phyloP scores from a whole-genome alignment of 2,329 filamentous ascomycete genomes.

The Chrysosporium keratinophilum region DNA sequence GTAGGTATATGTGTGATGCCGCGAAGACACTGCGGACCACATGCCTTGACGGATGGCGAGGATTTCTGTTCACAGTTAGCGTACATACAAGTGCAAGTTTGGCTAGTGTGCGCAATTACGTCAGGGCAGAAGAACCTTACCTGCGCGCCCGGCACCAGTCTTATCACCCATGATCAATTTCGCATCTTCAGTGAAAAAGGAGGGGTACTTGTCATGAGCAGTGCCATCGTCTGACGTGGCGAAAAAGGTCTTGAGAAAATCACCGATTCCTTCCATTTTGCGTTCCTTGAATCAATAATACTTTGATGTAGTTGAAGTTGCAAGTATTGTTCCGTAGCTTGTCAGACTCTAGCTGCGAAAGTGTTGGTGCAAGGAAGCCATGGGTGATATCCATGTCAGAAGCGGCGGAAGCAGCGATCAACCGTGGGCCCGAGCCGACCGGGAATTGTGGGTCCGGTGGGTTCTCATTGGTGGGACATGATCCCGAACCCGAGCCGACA shows the following conservation, averaged over 20 bases:
- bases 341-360: no score
- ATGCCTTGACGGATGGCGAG: constrained; percentile 42
- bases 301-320: not conserved
- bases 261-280: constrained; percentile 1
- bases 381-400: not conserved
- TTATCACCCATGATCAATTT: constrained; percentile 45
- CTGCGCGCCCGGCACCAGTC: constrained; percentile 35
- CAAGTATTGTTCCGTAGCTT: not conserved
- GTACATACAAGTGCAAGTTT: not conserved
- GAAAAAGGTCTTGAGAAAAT: constrained; percentile 22
- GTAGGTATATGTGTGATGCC: constrained; percentile 38
- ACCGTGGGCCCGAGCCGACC: not conserved
- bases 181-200: constrained; percentile 41
- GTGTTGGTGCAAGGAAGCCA: not conserved
- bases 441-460: not conserved
- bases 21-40: constrained; percentile 43
- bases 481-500: not conserved
- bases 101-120: not conserved
- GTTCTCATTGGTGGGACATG: not conserved
- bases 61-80: constrained; percentile 26
- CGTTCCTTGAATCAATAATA: not conserved
- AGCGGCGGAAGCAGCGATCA: not conserved
- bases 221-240: constrained; percentile 28
- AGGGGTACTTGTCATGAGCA: constrained; percentile 41
- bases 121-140: constrained; percentile 23